Conservation (phyloP, 2,329 filamentous ascomycete species). For the Nemania diffusa region DNA sequence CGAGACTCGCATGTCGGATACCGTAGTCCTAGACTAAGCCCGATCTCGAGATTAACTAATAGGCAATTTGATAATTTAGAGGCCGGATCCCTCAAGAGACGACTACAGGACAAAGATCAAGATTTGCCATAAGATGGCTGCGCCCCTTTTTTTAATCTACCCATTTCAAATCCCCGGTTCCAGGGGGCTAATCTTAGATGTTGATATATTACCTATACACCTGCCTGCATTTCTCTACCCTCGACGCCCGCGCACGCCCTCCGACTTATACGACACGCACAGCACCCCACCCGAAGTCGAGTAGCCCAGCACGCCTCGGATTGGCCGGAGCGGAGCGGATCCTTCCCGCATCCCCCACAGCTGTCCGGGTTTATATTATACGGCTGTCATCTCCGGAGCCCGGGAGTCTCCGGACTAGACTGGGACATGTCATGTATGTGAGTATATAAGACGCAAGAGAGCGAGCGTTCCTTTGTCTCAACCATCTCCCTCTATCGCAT, state of each 20-base stretch:
- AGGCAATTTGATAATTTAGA: neutral
- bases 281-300: neutral
- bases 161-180: neutral
- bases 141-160: neutral
- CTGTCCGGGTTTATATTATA: neutral
- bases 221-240: neutral
- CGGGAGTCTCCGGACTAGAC: neutral
- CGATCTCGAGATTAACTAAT: too few species aligned
- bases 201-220: neutral
- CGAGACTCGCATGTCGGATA: neutral
- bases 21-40: too few species aligned
- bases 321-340: neutral
- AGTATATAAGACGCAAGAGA: slow-evolving; percentile 13
- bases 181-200: neutral
- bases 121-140: neutral
- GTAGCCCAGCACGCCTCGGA: neutral
- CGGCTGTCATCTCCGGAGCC: neutral
- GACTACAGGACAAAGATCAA: neutral
- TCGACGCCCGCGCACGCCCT: neutral
- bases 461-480: neutral
- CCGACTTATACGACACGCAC: neutral
- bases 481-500: neutral
- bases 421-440: slow-evolving; percentile 4
- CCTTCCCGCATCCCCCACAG: neutral
- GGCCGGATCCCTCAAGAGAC: neutral